Evolutionary conservation across 2,329 filamentous ascomycete species (phyloP).

Genomic region (Colletotrichum camelliae): DNA sequence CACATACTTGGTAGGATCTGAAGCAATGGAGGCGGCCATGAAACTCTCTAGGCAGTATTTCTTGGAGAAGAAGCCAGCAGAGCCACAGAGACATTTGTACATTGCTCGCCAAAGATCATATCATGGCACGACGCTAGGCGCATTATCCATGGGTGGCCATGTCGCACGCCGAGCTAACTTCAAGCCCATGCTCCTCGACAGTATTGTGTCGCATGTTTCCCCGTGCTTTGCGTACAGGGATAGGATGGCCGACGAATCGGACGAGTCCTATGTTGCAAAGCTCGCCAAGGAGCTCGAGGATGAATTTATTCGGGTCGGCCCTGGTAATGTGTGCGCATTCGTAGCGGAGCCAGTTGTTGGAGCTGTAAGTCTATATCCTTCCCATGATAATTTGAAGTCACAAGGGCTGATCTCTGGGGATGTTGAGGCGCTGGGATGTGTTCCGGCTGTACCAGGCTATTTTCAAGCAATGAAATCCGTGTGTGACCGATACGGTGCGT

Average conservation of each 20-base stretch:
- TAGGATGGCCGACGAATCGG: slow-evolving; percentile 54
- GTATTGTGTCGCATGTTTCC: slow-evolving; percentile 63
- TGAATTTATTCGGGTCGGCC: slow-evolving; percentile 69
- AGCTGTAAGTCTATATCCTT: slow-evolving; percentile 53
- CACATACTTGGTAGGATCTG: slow-evolving; percentile 48
- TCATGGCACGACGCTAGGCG: slow-evolving; percentile 74
- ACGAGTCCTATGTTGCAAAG: slow-evolving; percentile 63
- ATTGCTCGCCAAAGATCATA: slow-evolving; percentile 73
- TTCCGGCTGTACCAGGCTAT: slow-evolving; percentile 67
- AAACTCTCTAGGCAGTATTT: slow-evolving; percentile 57
- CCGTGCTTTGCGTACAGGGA: slow-evolving; percentile 72
- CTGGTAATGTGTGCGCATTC: slow-evolving; percentile 73
- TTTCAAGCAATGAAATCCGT: slow-evolving; percentile 67
- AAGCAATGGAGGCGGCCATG: slow-evolving; percentile 52
- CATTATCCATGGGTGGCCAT: slow-evolving; percentile 70
- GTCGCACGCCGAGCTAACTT: slow-evolving; percentile 64
- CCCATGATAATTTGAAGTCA: neutral
- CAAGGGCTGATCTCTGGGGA: neutral
- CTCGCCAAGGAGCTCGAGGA: slow-evolving; percentile 70
- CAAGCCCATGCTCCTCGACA: slow-evolving; percentile 62
- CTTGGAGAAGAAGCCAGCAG: slow-evolving; percentile 45
- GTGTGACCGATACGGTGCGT: slow-evolving; percentile 68
- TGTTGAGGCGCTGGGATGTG: slow-evolving; percentile 66
- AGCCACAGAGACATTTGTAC: slow-evolving; percentile 65
- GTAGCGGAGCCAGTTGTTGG: slow-evolving; percentile 79